Conservation (phyloP, 768 basidiomycete species). For the Tulasnella sp. region DNA sequence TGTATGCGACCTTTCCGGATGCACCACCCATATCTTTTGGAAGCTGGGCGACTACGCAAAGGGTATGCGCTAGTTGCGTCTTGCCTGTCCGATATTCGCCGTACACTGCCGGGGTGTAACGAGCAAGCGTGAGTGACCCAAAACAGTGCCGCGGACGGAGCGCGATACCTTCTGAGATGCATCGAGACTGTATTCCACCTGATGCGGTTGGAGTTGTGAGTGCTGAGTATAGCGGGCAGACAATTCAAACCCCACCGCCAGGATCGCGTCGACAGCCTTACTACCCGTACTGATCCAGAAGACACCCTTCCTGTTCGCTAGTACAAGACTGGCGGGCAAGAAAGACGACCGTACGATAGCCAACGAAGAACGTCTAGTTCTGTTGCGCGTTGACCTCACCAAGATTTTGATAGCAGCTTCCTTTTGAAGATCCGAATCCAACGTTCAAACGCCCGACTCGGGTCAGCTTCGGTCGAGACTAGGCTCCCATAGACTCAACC, state of each 20-base stretch:
- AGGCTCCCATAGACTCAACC: conserved; percentile 47
- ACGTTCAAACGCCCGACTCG: background rate
- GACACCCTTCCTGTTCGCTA: conserved; percentile 81
- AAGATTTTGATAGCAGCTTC: conserved; percentile 89
- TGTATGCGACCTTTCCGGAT: conserved; percentile 88
- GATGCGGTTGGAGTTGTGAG: conserved; percentile 9
- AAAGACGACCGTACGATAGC: conserved; percentile 67
- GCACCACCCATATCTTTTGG: conserved; percentile 90
- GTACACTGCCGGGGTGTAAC: conserved; percentile 65
- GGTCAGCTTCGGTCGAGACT: background rate
- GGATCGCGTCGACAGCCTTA: conserved; percentile 84
- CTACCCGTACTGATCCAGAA: conserved; percentile 88
- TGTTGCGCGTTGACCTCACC: conserved; percentile 49
- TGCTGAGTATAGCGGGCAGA: background rate
- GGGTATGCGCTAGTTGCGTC: conserved; percentile 93
- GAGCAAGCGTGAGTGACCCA: background rate
- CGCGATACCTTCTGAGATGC: conserved; percentile 79
- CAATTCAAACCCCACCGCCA: conserved; percentile 61
- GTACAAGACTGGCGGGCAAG: conserved; percentile 87
- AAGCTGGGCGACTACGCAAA: conserved; percentile 88
- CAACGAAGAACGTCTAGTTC: background rate
- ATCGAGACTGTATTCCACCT: conserved; percentile 92
- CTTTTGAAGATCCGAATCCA: conserved; percentile 47
- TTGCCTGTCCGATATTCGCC: conserved; percentile 97
- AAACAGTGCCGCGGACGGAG: background rate